Base-by-base conservation (phyloP, 192 early-diverging fungal genomes). In the Entophlyctis luteolus region DNA sequence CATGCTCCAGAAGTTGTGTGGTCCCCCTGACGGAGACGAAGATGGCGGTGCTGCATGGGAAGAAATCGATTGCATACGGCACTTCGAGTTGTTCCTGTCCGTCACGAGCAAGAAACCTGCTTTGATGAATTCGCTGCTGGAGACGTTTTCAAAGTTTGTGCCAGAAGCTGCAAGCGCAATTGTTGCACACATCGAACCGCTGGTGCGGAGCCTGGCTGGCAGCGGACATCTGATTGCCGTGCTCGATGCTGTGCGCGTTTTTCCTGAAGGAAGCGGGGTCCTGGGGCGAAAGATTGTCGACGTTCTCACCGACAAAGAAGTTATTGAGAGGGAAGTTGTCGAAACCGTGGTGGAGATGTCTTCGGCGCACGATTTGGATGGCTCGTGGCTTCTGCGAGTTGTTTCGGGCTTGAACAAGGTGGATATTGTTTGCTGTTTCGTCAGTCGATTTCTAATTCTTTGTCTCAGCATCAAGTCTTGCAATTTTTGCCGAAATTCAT, bases 51-150 rank as follows among this genome's bases (percentile, higher is more conserved):
- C 50, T 6, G 68, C 71, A 5, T 79, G 81, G 74, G 76, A 77
- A 8, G 87, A 88, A 55, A 68, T 81, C n/a, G 89, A 89, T 59
- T 80, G 90, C 14, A 74, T 83, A 10, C 58, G 80, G 18, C 82
- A 83, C 55, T 56, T 91, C 34, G 91, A 93, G 58, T 70, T 94
- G 28, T 93, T 79, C 71, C 86, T 93, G 66, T 85, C 88, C 23
- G 70, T 92, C 8, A 89, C 89, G 62, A 82, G 81, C 45, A 89
- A 88, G 65, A 90, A 90, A 42, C 84, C 77, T 53, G 77, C 82
- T 22, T 59, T 94, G n/a, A 72, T 93, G 39, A 55, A 10, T 71
- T 88, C 88, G 35, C 36, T 90, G 37, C 80, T 82, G 48, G 37
- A 48, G 32, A 48, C 83, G 18, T 90, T 86, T 72, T 62, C 62